Base-by-base conservation (phyloP, 1,284 basidiomycete genomes). In the Fomes fomentarius region DNA sequence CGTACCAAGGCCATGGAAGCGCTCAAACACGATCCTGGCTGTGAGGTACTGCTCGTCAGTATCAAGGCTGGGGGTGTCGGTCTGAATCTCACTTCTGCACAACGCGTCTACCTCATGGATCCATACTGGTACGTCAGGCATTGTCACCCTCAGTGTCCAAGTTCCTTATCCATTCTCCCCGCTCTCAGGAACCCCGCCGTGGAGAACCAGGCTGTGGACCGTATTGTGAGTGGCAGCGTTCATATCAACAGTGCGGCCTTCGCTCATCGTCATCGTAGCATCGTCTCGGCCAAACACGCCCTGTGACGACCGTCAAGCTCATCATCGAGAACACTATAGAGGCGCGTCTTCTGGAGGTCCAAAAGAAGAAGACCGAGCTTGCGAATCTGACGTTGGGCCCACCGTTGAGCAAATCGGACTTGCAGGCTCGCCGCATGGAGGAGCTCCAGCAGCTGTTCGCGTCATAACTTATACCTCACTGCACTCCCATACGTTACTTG, bases 31-130 rank as follows among this genome's bases (percentile, higher is more conserved):
- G 90, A 96, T 63, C 89, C 91, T 17, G 77, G 77, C 34, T 90
- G 91, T 68, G 93, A 99, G 73, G 93, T 99, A 19, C 79, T 99
- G 51, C 82, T 99, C 28, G 94, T 99, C 63, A 97, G 94, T 66
- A 79, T 98, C 61, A 92, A 96, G 67, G 97, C 97, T 1, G 97
- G 97, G 52, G 97, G 97, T 47, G 97, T 99, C 1, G 97, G 95
- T 22, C 76, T 98, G 55, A 98, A 98, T 70, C 81, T 98, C 48
- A 95, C 93, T 1, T 85, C 92, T n/a, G 94, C 94, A 19, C 90
- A 91, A 64, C 84, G 96, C 26, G 94, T 94, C 19, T 97, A 96
- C 70, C 77, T 97, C 39, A 91, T 98, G 83, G 95, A 98, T 72
- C 95, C 95, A 37, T 96, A 96, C 71, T 97, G 94, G 93, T 90